Base-by-base conservation (phyloP, 2,329 filamentous ascomycete genomes). In the Sclerotiophoma versabilis region DNA sequence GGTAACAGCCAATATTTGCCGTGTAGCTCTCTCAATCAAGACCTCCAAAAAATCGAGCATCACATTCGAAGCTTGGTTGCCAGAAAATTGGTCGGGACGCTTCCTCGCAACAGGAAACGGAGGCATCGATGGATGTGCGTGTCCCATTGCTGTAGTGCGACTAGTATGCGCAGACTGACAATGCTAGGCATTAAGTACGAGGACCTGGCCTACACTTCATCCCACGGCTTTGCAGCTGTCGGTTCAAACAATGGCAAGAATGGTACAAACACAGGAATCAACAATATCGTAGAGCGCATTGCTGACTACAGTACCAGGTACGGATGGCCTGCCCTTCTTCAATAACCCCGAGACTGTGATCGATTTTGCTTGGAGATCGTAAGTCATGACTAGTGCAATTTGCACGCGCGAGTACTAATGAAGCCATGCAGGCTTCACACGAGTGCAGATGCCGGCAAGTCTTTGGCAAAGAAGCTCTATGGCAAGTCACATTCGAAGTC, bases 301-400 rank as follows among this genome's bases (percentile, higher is more conserved):
- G 25, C 38, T 41, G 8, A 41, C 6, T 1, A 3, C 8, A 20
- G 5, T 8, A 14, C 5, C 39, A 43, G 39, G 39, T 17, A 45
- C 42, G 9, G 42, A 34, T 4, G 81, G 80, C 3, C 46, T 65
- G 22, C 68, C 76, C 1, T 83, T 83, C 55, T 72, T 75, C 20
- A 66, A 74, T 5, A 77, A 80, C 15, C 71, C 74, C 0, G 80
- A 81, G 29, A 74, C 79, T 4, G 63, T 83, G 1, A 70, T 75
- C 14, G 81, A 83, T 57, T 83, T 81, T 57, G 76, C 77, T 10
- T 81, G 76, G 58, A 70, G 79, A 22, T 75, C 76, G 54, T 66
- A 49, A 54, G 63, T 26, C 26, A 19, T 15, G 6, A 9, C 9
- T 14, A 7, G 11, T 22, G 22, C 8, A 22, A 14, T 2, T 7